These are phyloP conservation scores for Mycena citricolor DNA, from an alignment of 1,284 basidiomycete species.

Conservation along the genomic window DNA sequence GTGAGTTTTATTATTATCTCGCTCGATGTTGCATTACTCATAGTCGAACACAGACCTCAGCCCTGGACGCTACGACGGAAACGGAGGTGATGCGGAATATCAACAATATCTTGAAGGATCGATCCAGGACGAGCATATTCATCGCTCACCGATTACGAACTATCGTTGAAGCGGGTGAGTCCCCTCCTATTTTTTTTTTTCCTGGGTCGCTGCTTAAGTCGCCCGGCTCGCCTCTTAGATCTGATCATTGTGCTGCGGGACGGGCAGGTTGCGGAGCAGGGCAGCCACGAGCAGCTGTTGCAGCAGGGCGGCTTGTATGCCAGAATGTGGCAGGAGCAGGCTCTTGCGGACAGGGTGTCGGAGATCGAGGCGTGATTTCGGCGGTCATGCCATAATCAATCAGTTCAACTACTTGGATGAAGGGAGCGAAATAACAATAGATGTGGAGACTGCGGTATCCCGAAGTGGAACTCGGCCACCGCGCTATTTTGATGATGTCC, in stretches of 20 bases:
- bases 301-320: conserved; percentile 73
- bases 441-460: too few species aligned
- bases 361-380: too few species aligned
- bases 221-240: conserved; percentile 56
- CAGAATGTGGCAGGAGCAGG: conserved; percentile 87
- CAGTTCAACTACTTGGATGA: too few species aligned
- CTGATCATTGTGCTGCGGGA: conserved; percentile 88
- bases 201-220: background rate
- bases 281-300: conserved; percentile 87
- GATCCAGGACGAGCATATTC: conserved; percentile 89
- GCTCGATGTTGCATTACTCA: conserved; percentile 4
- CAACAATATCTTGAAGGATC: conserved; percentile 74
- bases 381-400: too few species aligned
- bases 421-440: too few species aligned
- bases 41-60: conserved; percentile 69
- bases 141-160: conserved; percentile 92
- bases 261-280: conserved; percentile 85
- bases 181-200: conserved; percentile 8
- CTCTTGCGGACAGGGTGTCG: conserved; percentile 31
- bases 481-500: too few species aligned
- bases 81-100: conserved; percentile 95
- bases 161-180: conserved; percentile 81
- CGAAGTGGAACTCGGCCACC: too few species aligned
- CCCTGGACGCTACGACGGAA: conserved; percentile 93
- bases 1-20: conserved; percentile 49